phyloP scores from a whole-genome alignment of 257 asterid genomes.

The Solanum ossicruentum region DNA sequence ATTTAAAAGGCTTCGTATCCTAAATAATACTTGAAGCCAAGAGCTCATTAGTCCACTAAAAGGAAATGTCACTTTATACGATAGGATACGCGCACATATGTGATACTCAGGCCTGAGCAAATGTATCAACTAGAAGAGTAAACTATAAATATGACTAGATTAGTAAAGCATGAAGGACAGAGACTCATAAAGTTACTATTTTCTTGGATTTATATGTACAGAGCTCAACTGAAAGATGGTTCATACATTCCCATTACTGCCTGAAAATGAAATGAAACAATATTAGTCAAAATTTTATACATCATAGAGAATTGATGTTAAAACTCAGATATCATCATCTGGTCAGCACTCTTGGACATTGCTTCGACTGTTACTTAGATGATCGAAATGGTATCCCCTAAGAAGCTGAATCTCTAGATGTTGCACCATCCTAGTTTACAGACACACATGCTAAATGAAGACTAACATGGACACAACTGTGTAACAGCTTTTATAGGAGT shows the following conservation, averaged over 20 bases:
- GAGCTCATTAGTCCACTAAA: too few relatives aligned
- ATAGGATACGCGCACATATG: too few relatives aligned
- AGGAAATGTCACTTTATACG: too few relatives aligned
- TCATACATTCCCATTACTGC: conserved; percentile 49
- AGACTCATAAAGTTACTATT: neutral
- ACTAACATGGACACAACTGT: conserved; percentile 64
- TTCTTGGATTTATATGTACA: conserved; percentile 41
- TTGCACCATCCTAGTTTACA: conserved; percentile 7
- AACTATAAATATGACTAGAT: too few relatives aligned
- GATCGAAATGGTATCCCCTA: conserved; percentile 43
- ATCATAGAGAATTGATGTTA: conserved; percentile 53
- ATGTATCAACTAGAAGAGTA: too few relatives aligned
- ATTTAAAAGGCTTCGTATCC: too few relatives aligned
- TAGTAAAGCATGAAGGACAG: too few relatives aligned
- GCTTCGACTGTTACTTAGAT: conserved; percentile 72
- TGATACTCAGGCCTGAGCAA: too few relatives aligned
- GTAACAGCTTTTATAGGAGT: conserved; percentile 65
- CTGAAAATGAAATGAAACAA: conserved; percentile 43
- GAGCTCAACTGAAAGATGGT: conserved; percentile 61
- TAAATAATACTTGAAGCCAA: too few relatives aligned
- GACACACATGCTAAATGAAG: conserved; percentile 30
- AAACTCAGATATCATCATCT: conserved; percentile 74
- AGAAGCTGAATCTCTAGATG: conserved; percentile 50
- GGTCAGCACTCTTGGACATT: conserved; percentile 81
- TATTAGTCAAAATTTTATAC: conserved; percentile 46